phyloP scores from a whole-genome alignment of 2,329 filamentous ascomycete species.

The Arthroderma sp. region DNA sequence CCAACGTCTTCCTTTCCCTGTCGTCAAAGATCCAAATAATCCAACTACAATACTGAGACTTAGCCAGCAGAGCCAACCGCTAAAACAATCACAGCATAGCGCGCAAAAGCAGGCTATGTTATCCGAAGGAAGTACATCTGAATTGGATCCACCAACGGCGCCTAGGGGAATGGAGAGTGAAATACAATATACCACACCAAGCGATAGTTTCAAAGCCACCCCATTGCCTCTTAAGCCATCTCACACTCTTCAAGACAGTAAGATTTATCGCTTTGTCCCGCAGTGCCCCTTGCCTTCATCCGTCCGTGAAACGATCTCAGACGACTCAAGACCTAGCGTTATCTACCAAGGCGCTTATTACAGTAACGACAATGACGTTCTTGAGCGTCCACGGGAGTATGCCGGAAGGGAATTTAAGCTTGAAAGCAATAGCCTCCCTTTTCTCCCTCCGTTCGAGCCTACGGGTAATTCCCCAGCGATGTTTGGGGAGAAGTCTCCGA shows the following conservation, averaged over 20 bases:
- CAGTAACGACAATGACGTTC: constrained; percentile 71
- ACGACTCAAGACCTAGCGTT: constrained; percentile 50
- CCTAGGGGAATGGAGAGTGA: not conserved
- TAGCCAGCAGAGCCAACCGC: constrained; percentile 52
- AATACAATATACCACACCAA: too few relatives aligned
- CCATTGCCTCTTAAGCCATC: constrained; percentile 10
- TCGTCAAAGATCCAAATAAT: constrained; percentile 65
- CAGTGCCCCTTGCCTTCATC: constrained; percentile 26
- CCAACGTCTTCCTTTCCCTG: constrained; percentile 51
- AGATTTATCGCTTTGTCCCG: constrained; percentile 19
- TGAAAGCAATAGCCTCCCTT: constrained; percentile 62
- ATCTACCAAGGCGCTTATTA: constrained; percentile 83
- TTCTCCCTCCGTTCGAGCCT: constrained; percentile 65
- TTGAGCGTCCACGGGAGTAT: constrained; percentile 65
- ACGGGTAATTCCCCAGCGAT: constrained; percentile 46
- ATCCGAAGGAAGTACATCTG: not conserved
- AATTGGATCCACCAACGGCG: not conserved
- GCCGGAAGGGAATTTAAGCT: constrained; percentile 76
- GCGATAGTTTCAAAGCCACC: not conserved
- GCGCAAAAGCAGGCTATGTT: not conserved
- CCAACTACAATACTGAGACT: constrained; percentile 50
- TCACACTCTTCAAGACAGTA: constrained; percentile 19
- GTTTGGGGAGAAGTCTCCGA: constrained; percentile 41
- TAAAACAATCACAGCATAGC: constrained; percentile 32
- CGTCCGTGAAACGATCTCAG: constrained; percentile 45